Conservation (phyloP, 164 flowering plant species). For the Magnolia changhungtana region DNA sequence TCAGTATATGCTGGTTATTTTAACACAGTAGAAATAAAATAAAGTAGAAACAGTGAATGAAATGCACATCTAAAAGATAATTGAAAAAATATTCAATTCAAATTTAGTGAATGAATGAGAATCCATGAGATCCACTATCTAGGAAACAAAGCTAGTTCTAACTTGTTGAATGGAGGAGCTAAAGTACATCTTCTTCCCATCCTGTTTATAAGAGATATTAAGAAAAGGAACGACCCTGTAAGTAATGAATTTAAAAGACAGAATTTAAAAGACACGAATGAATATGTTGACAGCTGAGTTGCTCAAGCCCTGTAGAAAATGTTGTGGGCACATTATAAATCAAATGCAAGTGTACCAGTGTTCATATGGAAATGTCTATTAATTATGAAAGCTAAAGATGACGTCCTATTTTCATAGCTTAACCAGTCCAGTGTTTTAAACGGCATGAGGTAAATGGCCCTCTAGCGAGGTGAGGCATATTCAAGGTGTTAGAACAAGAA, state of each 20-base stretch:
- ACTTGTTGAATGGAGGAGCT: slow-evolving; percentile 79
- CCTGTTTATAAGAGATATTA: slow-evolving; percentile 35
- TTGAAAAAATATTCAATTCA: background rate
- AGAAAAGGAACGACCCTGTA: background rate
- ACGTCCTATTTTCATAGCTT: too few relatives aligned
- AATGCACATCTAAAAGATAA: background rate
- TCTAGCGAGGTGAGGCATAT: background rate
- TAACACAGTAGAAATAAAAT: too few relatives aligned
- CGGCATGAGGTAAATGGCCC: background rate
- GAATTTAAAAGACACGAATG: too few relatives aligned
- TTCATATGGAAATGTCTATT: too few relatives aligned
- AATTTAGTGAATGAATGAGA: slow-evolving; percentile 1
- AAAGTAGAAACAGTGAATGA: background rate
- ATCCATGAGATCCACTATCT: background rate
- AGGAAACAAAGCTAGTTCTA: slow-evolving; percentile 8
- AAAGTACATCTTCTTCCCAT: slow-evolving; percentile 46
- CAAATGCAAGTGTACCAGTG: background rate
- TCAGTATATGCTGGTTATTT: too few relatives aligned
- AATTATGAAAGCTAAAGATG: too few relatives aligned
- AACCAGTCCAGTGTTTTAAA: background rate
- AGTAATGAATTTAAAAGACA: background rate
- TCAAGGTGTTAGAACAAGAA: background rate
- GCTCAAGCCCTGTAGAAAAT: background rate
- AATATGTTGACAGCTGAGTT: background rate
- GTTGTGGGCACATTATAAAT: background rate